Evolutionary conservation across 495 filamentous ascomycete species (phyloP).

Genomic region (Neurospora sp.): DNA sequence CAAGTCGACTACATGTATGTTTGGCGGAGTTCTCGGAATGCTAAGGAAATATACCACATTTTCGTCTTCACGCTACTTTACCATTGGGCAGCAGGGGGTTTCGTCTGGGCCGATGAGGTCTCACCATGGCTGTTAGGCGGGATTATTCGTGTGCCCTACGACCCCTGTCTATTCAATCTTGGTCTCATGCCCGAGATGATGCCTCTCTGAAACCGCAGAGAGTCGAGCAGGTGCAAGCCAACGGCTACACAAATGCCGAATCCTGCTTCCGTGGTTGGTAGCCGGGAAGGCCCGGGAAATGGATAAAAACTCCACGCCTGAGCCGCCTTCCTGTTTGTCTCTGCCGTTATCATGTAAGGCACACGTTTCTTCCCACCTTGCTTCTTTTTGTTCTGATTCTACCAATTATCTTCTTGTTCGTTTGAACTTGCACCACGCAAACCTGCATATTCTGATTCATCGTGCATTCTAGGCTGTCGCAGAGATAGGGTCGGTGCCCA

Average conservation of each 20-base stretch:
- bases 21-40: not conserved
- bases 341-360: not conserved
- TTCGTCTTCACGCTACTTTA: not conserved
- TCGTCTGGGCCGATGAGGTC: not conserved
- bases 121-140: not conserved
- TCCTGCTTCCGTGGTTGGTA: not conserved
- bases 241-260: not conserved
- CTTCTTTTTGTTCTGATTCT: not conserved
- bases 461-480: not conserved
- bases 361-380: not conserved
- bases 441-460: not conserved
- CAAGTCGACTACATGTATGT: not conserved
- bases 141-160: not conserved
- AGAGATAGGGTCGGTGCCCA: not conserved
- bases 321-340: not conserved
- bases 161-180: not conserved
- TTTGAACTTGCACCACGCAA: not conserved
- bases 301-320: not conserved
- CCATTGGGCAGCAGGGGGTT: not conserved
- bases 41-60: constrained; percentile 1
- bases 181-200: not conserved
- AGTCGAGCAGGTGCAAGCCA: not conserved
- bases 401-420: not conserved
- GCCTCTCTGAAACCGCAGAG: not conserved
- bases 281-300: not conserved